Base-by-base conservation (phyloP, 2,329 filamentous ascomycete genomes). In the Aspergillus aculeatinus region DNA sequence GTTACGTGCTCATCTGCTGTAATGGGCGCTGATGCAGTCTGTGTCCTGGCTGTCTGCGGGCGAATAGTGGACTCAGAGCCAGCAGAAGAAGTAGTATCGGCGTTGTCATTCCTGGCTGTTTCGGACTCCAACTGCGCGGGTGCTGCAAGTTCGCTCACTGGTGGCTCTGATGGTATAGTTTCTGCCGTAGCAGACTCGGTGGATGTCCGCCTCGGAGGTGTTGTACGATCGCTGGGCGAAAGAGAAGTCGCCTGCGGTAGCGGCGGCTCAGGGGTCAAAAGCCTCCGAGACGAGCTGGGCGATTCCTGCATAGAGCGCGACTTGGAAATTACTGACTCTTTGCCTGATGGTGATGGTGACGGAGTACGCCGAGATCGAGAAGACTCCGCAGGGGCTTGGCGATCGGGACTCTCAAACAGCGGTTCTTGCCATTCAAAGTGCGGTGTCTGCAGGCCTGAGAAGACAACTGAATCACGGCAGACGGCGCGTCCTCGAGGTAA, bases 401-500 rank as follows among this genome's bases (percentile, higher is more conserved):
- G 72, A 25, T 76, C 74, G 3, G 77, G 73, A 27, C 70, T 74
- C 51, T 77, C 76, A 60, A 78, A 79, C 21, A 79, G 66, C 5
- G 82, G 82, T 66, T 85, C 85, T 63, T 91, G 85, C 86, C 87
- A 90, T 23, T 84, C 82, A 63, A 86, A 87, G 60, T 87, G 82
- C 2, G 82, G 79, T 0, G 80, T 78, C 29, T 82, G 78, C 16
- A 78, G 76, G 60, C 88, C 86, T 11, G 82, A 79, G 59, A 87
- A 83, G 12, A 87, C 80, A 12, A 83, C 74, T 1, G 88, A 88
- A 44, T 86, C 83, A 60, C 92, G 84, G 62, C 96, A 88, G 6
- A 96, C 77, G 35, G 84, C 83, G 72, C 95, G 91, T 14, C 94
- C 94, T 62, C 94, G 86, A 1, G 95, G 94, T 31, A 98, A 81